Conservation (phyloP, 179 eudicot genomes). For the Silene vulgaris region DNA sequence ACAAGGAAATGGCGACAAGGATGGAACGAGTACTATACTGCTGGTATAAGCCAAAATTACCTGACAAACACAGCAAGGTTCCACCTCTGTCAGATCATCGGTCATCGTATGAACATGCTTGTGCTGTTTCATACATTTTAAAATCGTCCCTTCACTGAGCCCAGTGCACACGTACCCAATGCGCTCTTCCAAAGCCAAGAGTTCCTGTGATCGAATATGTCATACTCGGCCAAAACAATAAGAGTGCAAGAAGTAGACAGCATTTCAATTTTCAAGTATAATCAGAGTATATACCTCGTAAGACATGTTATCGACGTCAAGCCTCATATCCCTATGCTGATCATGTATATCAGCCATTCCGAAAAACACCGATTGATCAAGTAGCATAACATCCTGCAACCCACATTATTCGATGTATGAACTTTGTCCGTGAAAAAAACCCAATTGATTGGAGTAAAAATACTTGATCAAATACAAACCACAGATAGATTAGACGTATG, state of each 20-base stretch:
- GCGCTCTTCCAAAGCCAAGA: slow-evolving; percentile 86
- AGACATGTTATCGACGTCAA: slow-evolving; percentile 97
- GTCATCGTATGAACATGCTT: slow-evolving; percentile 35
- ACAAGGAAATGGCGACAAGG: too few species aligned
- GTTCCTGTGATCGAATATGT: slow-evolving; percentile 41
- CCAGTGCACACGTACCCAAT: slow-evolving; percentile 88
- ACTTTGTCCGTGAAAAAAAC: background rate
- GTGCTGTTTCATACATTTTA: slow-evolving; percentile 44
- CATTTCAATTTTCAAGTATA: background rate
- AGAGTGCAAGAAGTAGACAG: background rate
- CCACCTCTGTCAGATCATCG: slow-evolving; percentile 41
- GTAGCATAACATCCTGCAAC: slow-evolving; percentile 73
- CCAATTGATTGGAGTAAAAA: background rate
- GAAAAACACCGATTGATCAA: slow-evolving; percentile 68
- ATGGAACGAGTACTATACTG: background rate
- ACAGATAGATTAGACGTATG: too few species aligned
- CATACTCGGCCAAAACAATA: background rate
- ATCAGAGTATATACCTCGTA: slow-evolving; percentile 54
- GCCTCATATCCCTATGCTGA: slow-evolving; percentile 90
- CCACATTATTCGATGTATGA: background rate
- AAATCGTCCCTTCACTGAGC: slow-evolving; percentile 56
- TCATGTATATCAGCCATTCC: slow-evolving; percentile 77
- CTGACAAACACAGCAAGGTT: slow-evolving; percentile 90
- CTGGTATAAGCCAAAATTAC: slow-evolving; percentile 28
- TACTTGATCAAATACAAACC: too few species aligned